Percentiles rank a stretch among this genome's conserved stretches.
phyloP scores from a whole-genome alignment of 192 early-diverging fungal genomes.

The Neocallimastix lanati region DNA sequence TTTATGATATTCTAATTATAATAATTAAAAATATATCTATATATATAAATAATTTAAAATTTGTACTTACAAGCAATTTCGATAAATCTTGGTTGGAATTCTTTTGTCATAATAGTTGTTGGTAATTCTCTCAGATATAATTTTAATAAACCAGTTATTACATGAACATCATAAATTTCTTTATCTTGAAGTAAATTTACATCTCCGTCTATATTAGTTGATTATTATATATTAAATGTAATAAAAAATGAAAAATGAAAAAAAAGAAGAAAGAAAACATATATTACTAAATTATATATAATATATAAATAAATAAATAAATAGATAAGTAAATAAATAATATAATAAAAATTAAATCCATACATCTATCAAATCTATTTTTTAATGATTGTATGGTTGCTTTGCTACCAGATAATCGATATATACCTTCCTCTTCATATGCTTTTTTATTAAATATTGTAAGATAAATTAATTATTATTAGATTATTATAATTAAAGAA shows the following conservation, averaged over 20 bases:
- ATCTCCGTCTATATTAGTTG: background rate
- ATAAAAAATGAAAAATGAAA: too few relatives aligned
- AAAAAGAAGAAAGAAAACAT: too few relatives aligned
- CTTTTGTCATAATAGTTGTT: conserved; percentile 67
- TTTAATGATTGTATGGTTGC: conserved; percentile 53
- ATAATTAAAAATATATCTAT: too few relatives aligned
- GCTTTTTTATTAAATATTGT: conserved; percentile 22
- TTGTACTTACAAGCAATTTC: conserved; percentile 45
- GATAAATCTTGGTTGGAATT: conserved; percentile 61
- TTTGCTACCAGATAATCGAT: conserved; percentile 69
- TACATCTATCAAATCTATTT: conserved; percentile 53
- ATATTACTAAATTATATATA: too few relatives aligned
- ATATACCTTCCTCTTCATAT: conserved; percentile 81
- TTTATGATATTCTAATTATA: too few relatives aligned
- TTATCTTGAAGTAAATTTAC: background rate
- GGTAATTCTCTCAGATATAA: conserved; percentile 44
- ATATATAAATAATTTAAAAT: too few relatives aligned
- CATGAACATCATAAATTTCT: conserved; percentile 27
- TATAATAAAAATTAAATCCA: background rate
- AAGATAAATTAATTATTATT: too few relatives aligned
- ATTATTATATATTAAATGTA: too few relatives aligned
- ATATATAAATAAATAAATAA: too few relatives aligned
- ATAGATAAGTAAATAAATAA: too few relatives aligned
- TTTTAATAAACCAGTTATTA: conserved; percentile 41
- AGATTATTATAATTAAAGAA: too few relatives aligned